Evolutionary conservation across 73 alveolate genomes (phyloP).

Genomic region (Stentor roeselii): DNA sequence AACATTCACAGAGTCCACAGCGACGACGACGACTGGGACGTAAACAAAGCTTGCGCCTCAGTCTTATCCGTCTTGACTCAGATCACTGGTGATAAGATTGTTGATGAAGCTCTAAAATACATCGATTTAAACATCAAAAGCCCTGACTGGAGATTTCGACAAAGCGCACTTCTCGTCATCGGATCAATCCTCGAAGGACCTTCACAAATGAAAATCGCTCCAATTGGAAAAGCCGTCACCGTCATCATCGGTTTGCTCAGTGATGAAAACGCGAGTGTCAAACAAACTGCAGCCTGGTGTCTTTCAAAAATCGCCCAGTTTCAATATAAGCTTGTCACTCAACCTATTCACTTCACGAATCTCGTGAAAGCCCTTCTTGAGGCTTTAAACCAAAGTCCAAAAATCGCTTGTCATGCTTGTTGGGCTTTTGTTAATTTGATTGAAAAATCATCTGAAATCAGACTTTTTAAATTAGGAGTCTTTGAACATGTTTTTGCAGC

Average conservation of each 20-base stretch:
- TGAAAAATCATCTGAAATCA: not conserved
- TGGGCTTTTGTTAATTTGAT: conserved; percentile 19
- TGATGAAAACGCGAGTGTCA: not conserved
- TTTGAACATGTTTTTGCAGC: conserved; percentile 11
- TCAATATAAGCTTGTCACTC: not conserved
- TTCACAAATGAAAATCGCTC: not conserved
- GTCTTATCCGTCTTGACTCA: not conserved
- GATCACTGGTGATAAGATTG: not conserved
- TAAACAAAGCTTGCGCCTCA: conserved; percentile 22
- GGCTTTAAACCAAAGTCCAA: not conserved
- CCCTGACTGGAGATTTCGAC: not conserved
- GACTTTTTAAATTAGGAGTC: not conserved
- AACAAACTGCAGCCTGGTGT: conserved; percentile 29
- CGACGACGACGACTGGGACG: conserved; percentile 30
- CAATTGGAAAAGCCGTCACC: not conserved
- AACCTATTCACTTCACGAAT: not conserved
- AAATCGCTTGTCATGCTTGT: conserved; percentile 21
- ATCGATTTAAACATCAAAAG: not conserved
- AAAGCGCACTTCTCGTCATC: not conserved
- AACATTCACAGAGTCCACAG: not conserved
- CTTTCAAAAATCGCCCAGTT: not conserved
- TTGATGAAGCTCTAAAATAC: not conserved
- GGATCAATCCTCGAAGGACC: conserved; percentile 29
- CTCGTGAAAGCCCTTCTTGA: not conserved
- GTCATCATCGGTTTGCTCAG: not conserved